A percentile compares a stretch with the other conserved stretches of the same genome.
Evolutionary conservation across 2,329 filamentous ascomycete genomes (phyloP).

Genomic region (Exutisphaerella laricina): DNA sequence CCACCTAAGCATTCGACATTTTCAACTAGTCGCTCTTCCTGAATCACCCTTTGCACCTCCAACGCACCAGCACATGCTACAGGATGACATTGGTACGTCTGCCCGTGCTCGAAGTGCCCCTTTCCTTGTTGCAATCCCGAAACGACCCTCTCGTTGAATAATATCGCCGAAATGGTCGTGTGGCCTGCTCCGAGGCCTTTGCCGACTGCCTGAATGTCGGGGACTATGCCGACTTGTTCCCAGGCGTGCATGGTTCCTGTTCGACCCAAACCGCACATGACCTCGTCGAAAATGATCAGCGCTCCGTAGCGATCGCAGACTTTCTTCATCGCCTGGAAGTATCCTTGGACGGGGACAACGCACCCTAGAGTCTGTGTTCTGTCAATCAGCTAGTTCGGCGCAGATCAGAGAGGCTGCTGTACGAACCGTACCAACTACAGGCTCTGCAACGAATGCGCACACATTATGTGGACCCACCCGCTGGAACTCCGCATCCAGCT

Average conservation of each 20-base stretch:
- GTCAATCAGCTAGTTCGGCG: too few relatives aligned
- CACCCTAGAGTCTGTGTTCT: slow-evolving; percentile 51
- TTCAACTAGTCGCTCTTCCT: slow-evolving; percentile 51
- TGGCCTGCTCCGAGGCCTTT: slow-evolving; percentile 61
- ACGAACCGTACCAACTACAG: slow-evolving; percentile 44
- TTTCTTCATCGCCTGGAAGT: slow-evolving; percentile 47
- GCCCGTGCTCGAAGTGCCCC: slow-evolving; percentile 49
- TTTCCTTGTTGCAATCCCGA: slow-evolving; percentile 39
- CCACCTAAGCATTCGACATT: slow-evolving; percentile 53
- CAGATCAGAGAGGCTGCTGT: too few relatives aligned
- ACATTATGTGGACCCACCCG: slow-evolving; percentile 43
- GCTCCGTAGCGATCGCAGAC: slow-evolving; percentile 53
- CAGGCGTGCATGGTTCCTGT: slow-evolving; percentile 27
- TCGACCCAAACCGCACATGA: slow-evolving; percentile 25
- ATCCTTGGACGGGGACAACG: slow-evolving; percentile 47
- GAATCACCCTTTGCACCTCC: slow-evolving; percentile 54
- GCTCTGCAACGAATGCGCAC: slow-evolving; percentile 47
- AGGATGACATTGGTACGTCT: slow-evolving; percentile 57
- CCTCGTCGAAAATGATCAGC: slow-evolving; percentile 50
- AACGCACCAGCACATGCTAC: slow-evolving; percentile 54
- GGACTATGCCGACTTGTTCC: slow-evolving; percentile 37
- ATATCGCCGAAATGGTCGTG: slow-evolving; percentile 51
- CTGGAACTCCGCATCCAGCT: slow-evolving; percentile 46
- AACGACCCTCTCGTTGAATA: slow-evolving; percentile 46
- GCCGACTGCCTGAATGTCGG: slow-evolving; percentile 58